phyloP scores from a whole-genome alignment of 75 land plant genomes.

The Gnetum montanum region DNA sequence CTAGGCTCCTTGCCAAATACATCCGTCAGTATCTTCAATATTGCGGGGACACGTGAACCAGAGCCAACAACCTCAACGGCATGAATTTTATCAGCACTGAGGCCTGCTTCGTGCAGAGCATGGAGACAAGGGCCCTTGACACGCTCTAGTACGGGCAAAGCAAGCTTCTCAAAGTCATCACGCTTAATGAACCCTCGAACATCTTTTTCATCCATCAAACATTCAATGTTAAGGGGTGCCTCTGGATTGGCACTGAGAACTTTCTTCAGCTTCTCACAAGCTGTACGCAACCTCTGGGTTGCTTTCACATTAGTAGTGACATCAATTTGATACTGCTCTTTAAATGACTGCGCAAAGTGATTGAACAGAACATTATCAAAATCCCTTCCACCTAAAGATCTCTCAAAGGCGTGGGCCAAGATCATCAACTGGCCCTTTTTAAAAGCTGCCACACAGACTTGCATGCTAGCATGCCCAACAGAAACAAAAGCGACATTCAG shows the following conservation, averaged over 20 bases:
- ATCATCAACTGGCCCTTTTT: conserved; percentile 47
- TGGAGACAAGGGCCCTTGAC: conserved; percentile 62
- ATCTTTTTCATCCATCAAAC: conserved; percentile 60
- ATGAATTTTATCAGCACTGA: conserved; percentile 48
- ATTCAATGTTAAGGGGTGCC: conserved; percentile 48
- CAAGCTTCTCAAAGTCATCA: conserved; percentile 73
- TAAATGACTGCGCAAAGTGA: conserved; percentile 34
- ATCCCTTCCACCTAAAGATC: conserved; percentile 43
- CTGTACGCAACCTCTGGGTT: conserved; percentile 27
- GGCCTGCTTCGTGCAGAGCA: conserved; percentile 57
- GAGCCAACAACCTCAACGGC: conserved; percentile 87
- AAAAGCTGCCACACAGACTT: conserved; percentile 45
- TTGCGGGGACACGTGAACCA: conserved; percentile 74
- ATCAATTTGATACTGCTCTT: conserved; percentile 43
- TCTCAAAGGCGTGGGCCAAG: conserved; percentile 33
- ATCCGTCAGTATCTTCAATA: conserved; percentile 58
- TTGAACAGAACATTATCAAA: conserved; percentile 48
- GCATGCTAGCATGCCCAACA: conserved; percentile 56
- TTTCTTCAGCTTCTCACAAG: conserved; percentile 58
- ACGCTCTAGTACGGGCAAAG: conserved; percentile 59
- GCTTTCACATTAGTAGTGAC: conserved; percentile 33
- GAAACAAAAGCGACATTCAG: conserved; percentile 50
- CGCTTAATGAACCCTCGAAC: conserved; percentile 55
- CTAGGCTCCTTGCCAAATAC: conserved; percentile 77
- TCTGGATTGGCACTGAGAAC: conserved; percentile 50